Evolutionary conservation across 1,139 yeast genomes (phyloP).

Genomic region (Taphrina betulina): DNA sequence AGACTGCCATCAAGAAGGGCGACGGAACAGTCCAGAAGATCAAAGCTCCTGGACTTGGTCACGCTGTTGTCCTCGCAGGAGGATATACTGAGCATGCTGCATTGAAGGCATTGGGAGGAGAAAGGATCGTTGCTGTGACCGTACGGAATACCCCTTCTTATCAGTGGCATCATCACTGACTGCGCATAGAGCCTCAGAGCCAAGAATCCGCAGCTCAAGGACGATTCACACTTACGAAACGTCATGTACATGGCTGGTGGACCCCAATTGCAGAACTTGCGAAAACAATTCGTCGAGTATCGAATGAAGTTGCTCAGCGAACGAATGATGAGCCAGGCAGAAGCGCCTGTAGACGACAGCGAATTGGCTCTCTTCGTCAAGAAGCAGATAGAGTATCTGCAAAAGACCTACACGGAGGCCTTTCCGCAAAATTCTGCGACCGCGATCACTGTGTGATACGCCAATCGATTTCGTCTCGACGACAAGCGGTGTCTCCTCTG

Average conservation of each 20-base stretch:
- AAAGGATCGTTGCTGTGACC: neutral
- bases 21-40: slow-evolving; percentile 51
- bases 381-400: neutral
- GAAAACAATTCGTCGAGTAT: neutral
- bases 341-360: neutral
- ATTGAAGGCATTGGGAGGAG: slow-evolving; percentile 41
- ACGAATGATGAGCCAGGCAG: neutral
- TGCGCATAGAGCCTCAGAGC: neutral
- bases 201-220: neutral
- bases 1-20: slow-evolving; percentile 53
- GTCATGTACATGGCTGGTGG: neutral
- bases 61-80: slow-evolving; percentile 59
- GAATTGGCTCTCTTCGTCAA: neutral
- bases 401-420: neutral
- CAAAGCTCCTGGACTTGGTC: slow-evolving; percentile 56
- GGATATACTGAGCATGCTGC: slow-evolving; percentile 57
- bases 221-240: neutral
- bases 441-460: neutral
- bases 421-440: neutral
- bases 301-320: neutral
- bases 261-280: neutral
- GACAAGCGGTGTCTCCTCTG: too few relatives aligned
- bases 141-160: neutral
- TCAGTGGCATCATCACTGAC: too few relatives aligned
- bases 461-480: too few relatives aligned